These are phyloP conservation scores for Crassisporium funariophilum DNA, from an alignment of 768 basidiomycete genomes.

Conservation along the genomic window DNA sequence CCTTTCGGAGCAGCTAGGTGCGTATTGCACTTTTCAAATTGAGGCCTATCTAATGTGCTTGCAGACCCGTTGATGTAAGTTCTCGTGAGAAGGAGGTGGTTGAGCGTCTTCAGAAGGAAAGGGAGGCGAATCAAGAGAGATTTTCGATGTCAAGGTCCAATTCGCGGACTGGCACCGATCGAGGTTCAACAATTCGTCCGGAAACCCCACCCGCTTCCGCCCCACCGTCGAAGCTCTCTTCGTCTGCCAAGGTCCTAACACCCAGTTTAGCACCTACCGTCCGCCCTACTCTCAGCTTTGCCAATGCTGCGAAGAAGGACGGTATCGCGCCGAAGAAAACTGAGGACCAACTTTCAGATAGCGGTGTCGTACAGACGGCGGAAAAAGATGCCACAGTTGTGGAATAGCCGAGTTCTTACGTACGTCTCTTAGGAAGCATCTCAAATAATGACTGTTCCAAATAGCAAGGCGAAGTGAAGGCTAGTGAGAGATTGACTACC, in stretches of 20 bases:
- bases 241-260: conserved; percentile 28
- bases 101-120: conserved; percentile 70
- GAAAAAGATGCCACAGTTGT: conserved; percentile 16
- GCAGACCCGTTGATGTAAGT: conserved; percentile 83
- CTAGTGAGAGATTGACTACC: no score
- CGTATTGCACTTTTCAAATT: neutral
- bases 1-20: conserved; percentile 87
- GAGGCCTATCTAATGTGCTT: conserved; percentile 6
- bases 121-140: conserved; percentile 57
- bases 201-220: conserved; percentile 35
- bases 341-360: conserved; percentile 13
- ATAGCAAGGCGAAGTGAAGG: no score
- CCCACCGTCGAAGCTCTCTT: conserved; percentile 31
- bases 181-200: conserved; percentile 34
- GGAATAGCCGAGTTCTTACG: no score
- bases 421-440: no score
- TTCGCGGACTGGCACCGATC: conserved; percentile 53
- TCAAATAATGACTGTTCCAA: no score
- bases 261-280: conserved; percentile 50
- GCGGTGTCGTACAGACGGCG: conserved; percentile 12
- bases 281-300: conserved; percentile 79
- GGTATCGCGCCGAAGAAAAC: conserved; percentile 20
- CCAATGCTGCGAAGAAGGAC: conserved; percentile 66
- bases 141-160: conserved; percentile 54
- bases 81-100: conserved; percentile 74